Evolutionary conservation across 2,329 filamentous ascomycete species (phyloP).

Genomic region (Fonsecaea nubica): DNA sequence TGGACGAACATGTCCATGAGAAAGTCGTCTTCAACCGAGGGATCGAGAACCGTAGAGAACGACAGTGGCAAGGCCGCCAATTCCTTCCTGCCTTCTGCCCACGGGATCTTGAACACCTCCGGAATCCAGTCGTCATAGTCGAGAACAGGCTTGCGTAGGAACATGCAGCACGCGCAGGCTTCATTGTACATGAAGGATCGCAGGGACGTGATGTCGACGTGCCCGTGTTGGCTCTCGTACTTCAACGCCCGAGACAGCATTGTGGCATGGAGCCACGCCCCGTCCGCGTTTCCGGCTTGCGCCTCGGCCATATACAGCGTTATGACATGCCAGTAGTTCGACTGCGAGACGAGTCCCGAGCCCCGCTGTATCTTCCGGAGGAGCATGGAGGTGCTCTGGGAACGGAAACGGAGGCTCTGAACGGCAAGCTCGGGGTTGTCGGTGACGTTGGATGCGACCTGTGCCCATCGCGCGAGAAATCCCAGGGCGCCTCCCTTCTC

Average conservation of each 20-base stretch:
- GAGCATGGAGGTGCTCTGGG: constrained; percentile 15
- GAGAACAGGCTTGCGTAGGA: constrained; percentile 12
- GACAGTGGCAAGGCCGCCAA: constrained; percentile 11
- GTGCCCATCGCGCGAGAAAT: constrained; percentile 15
- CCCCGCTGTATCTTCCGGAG: constrained; percentile 5
- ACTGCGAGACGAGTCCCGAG: constrained; percentile 5
- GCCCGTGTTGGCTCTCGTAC: constrained; percentile 9
- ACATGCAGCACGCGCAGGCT: constrained; percentile 19
- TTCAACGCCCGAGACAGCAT: constrained; percentile 15
- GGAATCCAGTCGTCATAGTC: constrained; percentile 14
- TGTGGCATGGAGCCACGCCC: constrained; percentile 12
- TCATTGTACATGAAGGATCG: constrained; percentile 24
- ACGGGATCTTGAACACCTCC: constrained; percentile 7
- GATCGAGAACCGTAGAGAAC: constrained; percentile 4
- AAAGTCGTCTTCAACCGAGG: constrained; percentile 7
- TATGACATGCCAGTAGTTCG: constrained; percentile 16
- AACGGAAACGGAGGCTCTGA: constrained; percentile 8
- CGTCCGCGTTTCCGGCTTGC: constrained; percentile 16
- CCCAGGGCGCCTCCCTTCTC: constrained; percentile 17
- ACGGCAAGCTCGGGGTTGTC: constrained; percentile 8
- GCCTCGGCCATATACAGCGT: constrained; percentile 17
- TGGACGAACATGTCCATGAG: constrained; percentile 12
- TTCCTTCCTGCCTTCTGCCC: constrained; percentile 8
- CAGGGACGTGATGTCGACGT: constrained; percentile 15
- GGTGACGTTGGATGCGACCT: constrained; percentile 11